Conservation (phyloP, 148 eudicot genomes). For the Polygonum aviculare region DNA sequence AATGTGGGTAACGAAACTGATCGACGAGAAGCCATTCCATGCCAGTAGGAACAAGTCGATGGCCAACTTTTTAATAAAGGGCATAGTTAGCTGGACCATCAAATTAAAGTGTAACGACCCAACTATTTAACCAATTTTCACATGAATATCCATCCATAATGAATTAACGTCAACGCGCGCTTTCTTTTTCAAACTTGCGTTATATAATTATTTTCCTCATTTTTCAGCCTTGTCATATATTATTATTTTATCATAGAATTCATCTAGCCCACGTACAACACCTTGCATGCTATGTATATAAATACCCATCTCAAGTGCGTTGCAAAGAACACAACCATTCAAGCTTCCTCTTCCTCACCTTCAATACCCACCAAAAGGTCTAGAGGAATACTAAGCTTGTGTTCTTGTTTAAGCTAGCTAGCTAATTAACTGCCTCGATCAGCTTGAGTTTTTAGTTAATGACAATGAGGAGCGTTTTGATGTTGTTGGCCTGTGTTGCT, state of each 20-base stretch:
- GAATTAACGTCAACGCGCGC: not conserved
- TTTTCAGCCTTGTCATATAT: not conserved
- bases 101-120: not conserved
- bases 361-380: not conserved
- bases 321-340: not conserved
- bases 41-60: constrained; percentile 7
- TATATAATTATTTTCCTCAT: not conserved
- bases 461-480: not conserved
- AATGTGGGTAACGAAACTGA: not conserved
- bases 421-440: not conserved
- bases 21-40: not conserved
- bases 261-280: not conserved
- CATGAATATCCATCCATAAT: not conserved
- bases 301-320: not conserved
- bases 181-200: not conserved
- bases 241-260: not conserved
- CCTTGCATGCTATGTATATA: not conserved
- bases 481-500: not conserved
- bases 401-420: not conserved
- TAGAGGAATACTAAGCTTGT: no score
- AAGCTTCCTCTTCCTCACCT: not conserved
- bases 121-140: not conserved
- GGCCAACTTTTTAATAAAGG: not conserved
- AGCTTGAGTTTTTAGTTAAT: not conserved
- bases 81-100: not conserved